Base-by-base conservation (phyloP, 208 protist species). In the Leishmania gerbilli region DNA sequence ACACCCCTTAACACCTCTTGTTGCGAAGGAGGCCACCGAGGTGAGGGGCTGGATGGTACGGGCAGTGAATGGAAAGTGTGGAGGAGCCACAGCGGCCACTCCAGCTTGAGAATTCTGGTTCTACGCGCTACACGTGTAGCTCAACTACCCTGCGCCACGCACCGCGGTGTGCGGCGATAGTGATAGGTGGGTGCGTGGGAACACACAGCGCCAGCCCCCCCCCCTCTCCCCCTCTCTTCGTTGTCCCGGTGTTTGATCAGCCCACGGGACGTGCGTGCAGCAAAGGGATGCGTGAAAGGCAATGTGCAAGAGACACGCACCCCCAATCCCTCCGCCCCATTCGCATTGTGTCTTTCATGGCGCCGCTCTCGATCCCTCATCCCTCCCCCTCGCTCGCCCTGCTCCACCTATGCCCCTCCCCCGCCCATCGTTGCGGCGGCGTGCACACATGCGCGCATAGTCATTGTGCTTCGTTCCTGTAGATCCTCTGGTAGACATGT, bases 401-500 rank as follows among this genome's bases (percentile, higher is more conserved):
- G 40, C 27, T 13, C 40, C 67, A 3, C 42, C 9, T 40, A 7
- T 45, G 19, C 37, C 37, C 37, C 17, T 37, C 34, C 34, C 34
- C 34, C 34, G 9, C 42, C 7, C 47, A 71, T 31, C 40, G 67
- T 40, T 71, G 31, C 13, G 24, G 45, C 6, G 40, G 45, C 67
- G 51, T 24, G 51, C 49, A 62, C 31, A 58, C 51, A 58, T 24
- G 45, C 72, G 13, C 24, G 13, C 68, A 9, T 24, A 71, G 37
- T 34, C 68, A 31, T 74, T 19, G 11, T 34, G 21, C 45, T 53
- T 53, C 27, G 31, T 45, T n/a, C 45, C 24, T 37, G 13, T 17
- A 17, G 37, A n/a, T 27, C 64, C 72, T 62, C 17, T 62, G 51
- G 80, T 6, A 53, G 40, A 40, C 45, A 82, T 85, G 82, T 67